A percentile compares a stretch with the other conserved stretches of the same genome.
Conservation (phyloP, 305 asterid species). For the Plantago rigida region DNA sequence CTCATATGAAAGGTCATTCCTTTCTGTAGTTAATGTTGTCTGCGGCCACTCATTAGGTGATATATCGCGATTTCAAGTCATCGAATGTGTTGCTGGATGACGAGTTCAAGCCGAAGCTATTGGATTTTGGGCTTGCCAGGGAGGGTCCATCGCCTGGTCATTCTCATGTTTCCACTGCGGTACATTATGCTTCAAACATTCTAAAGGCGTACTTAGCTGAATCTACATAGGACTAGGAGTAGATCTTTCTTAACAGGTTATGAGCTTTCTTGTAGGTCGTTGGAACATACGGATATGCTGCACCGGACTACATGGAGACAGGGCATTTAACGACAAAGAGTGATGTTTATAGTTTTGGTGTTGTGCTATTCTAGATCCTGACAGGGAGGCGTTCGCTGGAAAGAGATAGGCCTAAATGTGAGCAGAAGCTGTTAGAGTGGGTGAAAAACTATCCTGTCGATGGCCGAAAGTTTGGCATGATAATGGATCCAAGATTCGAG, state of each 20-base stretch:
- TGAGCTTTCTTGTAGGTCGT: slow-evolving; percentile 45
- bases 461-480: slow-evolving; percentile 44
- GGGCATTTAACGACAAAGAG: slow-evolving; percentile 88
- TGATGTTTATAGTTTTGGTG: slow-evolving; percentile 90
- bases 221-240: no score
- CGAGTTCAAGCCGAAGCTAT: slow-evolving; percentile 71
- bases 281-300: slow-evolving; percentile 94
- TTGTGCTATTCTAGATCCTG: slow-evolving; percentile 65
- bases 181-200: slow-evolving; percentile 25
- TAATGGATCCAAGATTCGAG: slow-evolving; percentile 66
- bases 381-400: slow-evolving; percentile 79
- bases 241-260: not conserved
- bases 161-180: slow-evolving; percentile 83
- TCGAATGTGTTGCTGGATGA: slow-evolving; percentile 66
- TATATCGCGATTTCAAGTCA: slow-evolving; percentile 83
- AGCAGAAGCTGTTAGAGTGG: slow-evolving; percentile 73
- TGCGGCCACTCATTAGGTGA: slow-evolving; percentile 37
- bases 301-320: slow-evolving; percentile 86
- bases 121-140: slow-evolving; percentile 88
- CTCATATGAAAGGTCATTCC: not conserved
- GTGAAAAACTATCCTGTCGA: slow-evolving; percentile 48
- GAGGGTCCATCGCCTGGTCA: slow-evolving; percentile 71
- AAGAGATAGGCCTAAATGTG: slow-evolving; percentile 48
- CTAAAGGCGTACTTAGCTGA: not conserved
- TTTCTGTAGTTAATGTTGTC: slow-evolving; percentile 8